Percentiles rank a stretch among this genome's conserved stretches.
phyloP scores from a whole-genome alignment of 768 basidiomycete species.

The Aureoboletus auriporus region DNA sequence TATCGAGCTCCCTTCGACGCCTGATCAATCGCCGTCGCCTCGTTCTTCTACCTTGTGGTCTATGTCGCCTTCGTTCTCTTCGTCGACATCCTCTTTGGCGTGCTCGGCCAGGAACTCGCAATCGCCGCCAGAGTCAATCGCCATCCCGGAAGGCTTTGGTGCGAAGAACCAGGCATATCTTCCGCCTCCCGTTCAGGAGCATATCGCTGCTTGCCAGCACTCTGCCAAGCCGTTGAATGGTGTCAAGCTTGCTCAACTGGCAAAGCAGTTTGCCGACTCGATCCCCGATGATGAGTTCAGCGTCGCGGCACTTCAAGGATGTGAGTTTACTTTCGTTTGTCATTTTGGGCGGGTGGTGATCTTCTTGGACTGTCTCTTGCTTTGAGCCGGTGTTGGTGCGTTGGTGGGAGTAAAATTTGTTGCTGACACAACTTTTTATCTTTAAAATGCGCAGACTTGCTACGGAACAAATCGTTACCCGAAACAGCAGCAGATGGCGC shows the following conservation, averaged over 20 bases:
- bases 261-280: slow-evolving; percentile 73
- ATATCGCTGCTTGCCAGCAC: slow-evolving; percentile 55
- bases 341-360: neutral
- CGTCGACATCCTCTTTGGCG: slow-evolving; percentile 38
- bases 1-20: slow-evolving; percentile 38
- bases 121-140: slow-evolving; percentile 17
- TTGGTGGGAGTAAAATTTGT: slow-evolving; percentile 17
- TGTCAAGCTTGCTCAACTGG: slow-evolving; percentile 60
- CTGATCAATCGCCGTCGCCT: slow-evolving; percentile 39
- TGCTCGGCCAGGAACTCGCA: slow-evolving; percentile 28
- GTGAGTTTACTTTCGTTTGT: slow-evolving; percentile 45
- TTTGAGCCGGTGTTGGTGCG: slow-evolving; percentile 19
- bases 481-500: slow-evolving; percentile 68
- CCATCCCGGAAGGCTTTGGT: slow-evolving; percentile 37
- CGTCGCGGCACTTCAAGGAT: slow-evolving; percentile 87
- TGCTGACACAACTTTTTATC: slow-evolving; percentile 21
- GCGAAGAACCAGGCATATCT: slow-evolving; percentile 55
- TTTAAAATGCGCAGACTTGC: slow-evolving; percentile 47
- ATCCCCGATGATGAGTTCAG: slow-evolving; percentile 86
- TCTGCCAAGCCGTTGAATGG: slow-evolving; percentile 64
- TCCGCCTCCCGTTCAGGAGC: slow-evolving; percentile 61
- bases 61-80: slow-evolving; percentile 41
- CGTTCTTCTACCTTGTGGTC: slow-evolving; percentile 46
- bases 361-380: slow-evolving; percentile 8
- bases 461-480: slow-evolving; percentile 82